Conservation (phyloP, 345 rosid genomes). For the Diplotaxis tenuifolia region DNA sequence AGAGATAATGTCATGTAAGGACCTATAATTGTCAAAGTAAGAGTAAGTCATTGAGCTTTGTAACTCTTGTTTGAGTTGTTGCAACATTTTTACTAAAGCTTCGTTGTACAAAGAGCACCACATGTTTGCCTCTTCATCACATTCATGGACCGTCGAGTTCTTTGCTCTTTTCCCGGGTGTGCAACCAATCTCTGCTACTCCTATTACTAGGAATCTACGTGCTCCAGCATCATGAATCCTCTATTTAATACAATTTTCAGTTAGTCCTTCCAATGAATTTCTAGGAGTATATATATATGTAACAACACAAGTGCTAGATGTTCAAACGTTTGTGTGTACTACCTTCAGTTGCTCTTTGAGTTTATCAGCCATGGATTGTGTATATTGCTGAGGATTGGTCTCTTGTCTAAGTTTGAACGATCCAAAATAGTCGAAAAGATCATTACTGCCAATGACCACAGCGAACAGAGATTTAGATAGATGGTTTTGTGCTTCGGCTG, state of each 20-base stretch:
- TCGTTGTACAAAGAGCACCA: conserved; percentile 48
- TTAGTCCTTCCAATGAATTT: background rate
- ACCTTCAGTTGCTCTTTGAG: conserved; percentile 68
- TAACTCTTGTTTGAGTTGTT: conserved; percentile 40
- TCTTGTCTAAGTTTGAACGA: conserved; percentile 38
- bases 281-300: background rate
- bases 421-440: conserved; percentile 51
- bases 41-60: conserved; percentile 45
- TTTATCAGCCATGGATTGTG: conserved; percentile 44
- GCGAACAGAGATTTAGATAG: conserved; percentile 52
- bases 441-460: conserved; percentile 64
- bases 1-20: conserved; percentile 42
- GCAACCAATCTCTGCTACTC: conserved; percentile 58
- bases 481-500: conserved; percentile 39
- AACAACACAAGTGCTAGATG: background rate
- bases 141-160: conserved; percentile 37
- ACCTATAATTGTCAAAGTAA: conserved; percentile 49
- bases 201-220: conserved; percentile 52
- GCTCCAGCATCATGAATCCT: conserved; percentile 45
- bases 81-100: conserved; percentile 42
- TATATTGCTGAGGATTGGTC: conserved; percentile 44
- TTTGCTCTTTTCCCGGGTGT: conserved; percentile 48
- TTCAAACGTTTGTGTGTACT: background rate
- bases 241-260: conserved; percentile 28
- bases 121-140: conserved; percentile 45